Conservation (phyloP, 2,329 filamentous ascomycete genomes). For the Cladosporium sp. region DNA sequence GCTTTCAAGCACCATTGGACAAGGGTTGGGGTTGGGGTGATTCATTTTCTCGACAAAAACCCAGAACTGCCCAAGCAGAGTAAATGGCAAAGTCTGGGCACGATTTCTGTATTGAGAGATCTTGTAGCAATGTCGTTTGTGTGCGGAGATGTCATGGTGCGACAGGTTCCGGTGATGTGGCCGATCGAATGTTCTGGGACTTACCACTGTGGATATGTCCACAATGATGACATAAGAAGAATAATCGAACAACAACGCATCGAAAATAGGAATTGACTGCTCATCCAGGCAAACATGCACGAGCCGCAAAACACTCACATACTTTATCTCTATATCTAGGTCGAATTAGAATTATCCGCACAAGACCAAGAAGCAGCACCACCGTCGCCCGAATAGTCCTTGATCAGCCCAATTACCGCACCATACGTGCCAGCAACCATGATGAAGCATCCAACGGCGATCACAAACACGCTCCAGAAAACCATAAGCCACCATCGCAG, state of each 20-base stretch:
- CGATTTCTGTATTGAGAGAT: too few species aligned
- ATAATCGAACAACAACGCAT: neutral
- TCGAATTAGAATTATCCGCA: slow-evolving; percentile 17
- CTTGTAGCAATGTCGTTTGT: too few species aligned
- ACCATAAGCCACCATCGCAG: slow-evolving; percentile 27
- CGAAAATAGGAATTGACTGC: too few species aligned
- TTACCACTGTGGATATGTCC: neutral
- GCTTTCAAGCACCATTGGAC: neutral
- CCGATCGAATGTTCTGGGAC: neutral
- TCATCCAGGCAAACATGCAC: too few species aligned
- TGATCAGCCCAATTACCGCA: slow-evolving; percentile 39
- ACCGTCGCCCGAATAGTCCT: neutral
- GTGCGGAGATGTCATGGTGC: neutral
- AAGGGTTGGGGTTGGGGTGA: neutral
- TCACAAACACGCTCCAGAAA: slow-evolving; percentile 36
- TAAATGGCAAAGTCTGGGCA: neutral
- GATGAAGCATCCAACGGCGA: slow-evolving; percentile 45
- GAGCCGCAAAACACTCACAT: neutral
- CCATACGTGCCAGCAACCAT: slow-evolving; percentile 52
- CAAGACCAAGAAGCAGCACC: slow-evolving; percentile 8
- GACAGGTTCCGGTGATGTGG: neutral
- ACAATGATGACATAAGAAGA: too few species aligned
- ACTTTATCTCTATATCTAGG: neutral
- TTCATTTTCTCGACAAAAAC: too few species aligned
- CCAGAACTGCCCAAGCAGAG: neutral